A percentile compares a stretch with the other conserved stretches of the same genome.
phyloP scores from a whole-genome alignment of 768 basidiomycete species.

The Trametes coccinea region DNA sequence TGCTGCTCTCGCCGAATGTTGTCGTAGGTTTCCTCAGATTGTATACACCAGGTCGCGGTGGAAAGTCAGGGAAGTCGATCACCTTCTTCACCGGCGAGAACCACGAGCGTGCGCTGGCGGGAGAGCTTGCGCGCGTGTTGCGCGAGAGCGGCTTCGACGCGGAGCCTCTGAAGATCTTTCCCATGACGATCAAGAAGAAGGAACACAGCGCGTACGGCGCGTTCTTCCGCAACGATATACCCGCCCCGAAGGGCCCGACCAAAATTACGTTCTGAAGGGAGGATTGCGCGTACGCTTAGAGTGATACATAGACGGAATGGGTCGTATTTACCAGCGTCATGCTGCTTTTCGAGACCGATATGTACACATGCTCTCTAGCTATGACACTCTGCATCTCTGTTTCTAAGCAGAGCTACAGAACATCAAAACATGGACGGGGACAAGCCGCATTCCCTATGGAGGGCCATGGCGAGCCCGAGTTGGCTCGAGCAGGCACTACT shows the following conservation, averaged over 20 bases:
- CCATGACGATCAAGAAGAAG: slow-evolving; percentile 97
- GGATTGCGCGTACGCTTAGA: neutral
- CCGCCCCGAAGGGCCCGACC: slow-evolving; percentile 60
- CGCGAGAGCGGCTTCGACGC: slow-evolving; percentile 83
- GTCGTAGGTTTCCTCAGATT: too few relatives aligned
- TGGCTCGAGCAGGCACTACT: too few relatives aligned
- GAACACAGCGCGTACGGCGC: slow-evolving; percentile 89
- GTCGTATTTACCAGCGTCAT: too few relatives aligned
- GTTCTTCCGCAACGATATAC: slow-evolving; percentile 73
- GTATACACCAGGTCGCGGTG: slow-evolving; percentile 69
- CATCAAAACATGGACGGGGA: too few relatives aligned
- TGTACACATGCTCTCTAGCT: too few relatives aligned
- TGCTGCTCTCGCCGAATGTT: neutral
- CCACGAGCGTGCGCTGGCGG: slow-evolving; percentile 84
- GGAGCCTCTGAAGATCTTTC: slow-evolving; percentile 80
- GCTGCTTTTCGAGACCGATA: too few relatives aligned
- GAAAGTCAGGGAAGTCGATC: slow-evolving; percentile 85
- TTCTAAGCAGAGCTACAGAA: too few relatives aligned
- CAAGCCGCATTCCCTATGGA: too few relatives aligned
- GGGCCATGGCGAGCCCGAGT: too few relatives aligned
- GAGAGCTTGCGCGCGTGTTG: slow-evolving; percentile 89
- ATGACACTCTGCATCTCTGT: too few relatives aligned
- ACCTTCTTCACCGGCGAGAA: slow-evolving; percentile 96
- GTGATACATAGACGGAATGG: too few relatives aligned
- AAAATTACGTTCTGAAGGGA: slow-evolving; percentile 64